Percentiles rank a stretch among this genome's conserved stretches.
phyloP scores from a whole-genome alignment of 257 asterid species.

The Solanum corneliomulleri region DNA sequence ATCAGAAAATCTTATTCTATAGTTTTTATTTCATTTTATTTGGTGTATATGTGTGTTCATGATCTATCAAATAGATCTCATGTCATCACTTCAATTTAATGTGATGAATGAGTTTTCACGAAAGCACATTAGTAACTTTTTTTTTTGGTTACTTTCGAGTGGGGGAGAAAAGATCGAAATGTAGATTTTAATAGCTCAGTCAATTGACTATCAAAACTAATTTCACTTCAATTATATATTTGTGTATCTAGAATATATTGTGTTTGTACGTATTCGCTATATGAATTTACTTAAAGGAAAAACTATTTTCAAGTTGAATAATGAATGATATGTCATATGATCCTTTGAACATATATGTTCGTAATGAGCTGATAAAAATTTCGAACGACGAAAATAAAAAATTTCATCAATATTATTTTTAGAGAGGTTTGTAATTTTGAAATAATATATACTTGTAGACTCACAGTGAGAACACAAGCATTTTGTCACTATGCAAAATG shows the following conservation, averaged over 20 bases:
- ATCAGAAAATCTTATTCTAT: conserved; percentile 9
- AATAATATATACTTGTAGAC: background rate
- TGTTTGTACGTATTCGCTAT: background rate
- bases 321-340: too few species aligned
- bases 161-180: background rate
- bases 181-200: background rate
- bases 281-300: too few species aligned
- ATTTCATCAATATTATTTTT: background rate
- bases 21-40: background rate
- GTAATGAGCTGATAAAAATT: too few species aligned
- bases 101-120: background rate
- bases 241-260: background rate
- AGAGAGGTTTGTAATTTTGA: background rate
- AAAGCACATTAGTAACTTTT: background rate
- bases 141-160: background rate
- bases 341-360: background rate
- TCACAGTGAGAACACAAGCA: background rate
- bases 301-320: background rate
- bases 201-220: background rate
- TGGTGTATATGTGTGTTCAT: background rate
- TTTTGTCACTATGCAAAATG: background rate
- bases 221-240: background rate
- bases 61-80: background rate
- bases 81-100: background rate
- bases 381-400: too few species aligned